Percentiles rank a stretch among this genome's conserved stretches.
phyloP scores from a whole-genome alignment of 768 basidiomycete genomes.

The Austroboletus eburneus region DNA sequence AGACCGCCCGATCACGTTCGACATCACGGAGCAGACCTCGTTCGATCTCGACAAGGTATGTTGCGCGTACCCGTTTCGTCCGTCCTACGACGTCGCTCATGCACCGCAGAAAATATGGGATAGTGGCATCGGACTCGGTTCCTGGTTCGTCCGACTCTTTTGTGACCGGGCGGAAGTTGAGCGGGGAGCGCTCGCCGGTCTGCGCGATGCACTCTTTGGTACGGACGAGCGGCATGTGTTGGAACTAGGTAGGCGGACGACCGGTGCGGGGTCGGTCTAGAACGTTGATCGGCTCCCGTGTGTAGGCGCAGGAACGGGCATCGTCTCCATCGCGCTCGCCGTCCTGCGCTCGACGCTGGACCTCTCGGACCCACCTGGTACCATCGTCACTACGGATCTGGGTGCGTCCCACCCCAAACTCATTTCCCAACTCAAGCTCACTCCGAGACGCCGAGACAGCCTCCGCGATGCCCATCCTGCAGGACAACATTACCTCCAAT shows the following conservation, averaged over 20 bases:
- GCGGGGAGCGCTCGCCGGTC: slow-evolving; percentile 6
- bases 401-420: slow-evolving; percentile 40
- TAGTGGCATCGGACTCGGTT: slow-evolving; percentile 80
- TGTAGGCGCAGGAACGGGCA: slow-evolving; percentile 79
- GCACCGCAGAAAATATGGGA: slow-evolving; percentile 89
- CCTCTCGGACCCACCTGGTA: slow-evolving; percentile 16
- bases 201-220: slow-evolving; percentile 40
- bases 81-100: slow-evolving; percentile 7
- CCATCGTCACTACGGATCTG: slow-evolving; percentile 69
- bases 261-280: no score
- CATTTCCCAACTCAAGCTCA: no score
- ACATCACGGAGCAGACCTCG: slow-evolving; percentile 74
- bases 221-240: slow-evolving; percentile 42
- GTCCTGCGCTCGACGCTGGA: slow-evolving; percentile 43
- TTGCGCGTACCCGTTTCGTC: no score
- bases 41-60: slow-evolving; percentile 95
- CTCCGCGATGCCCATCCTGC: slow-evolving; percentile 76
- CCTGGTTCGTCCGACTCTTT: slow-evolving; percentile 59
- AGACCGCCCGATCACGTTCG: slow-evolving; percentile 34
- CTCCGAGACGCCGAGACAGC: no score
- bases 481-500: slow-evolving; percentile 61
- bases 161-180: not conserved
- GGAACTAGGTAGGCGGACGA: slow-evolving; percentile 73
- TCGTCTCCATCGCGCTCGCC: slow-evolving; percentile 67
- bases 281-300: not conserved